Conservation (phyloP, 768 basidiomycete genomes). For the Trametes cubensis region DNA sequence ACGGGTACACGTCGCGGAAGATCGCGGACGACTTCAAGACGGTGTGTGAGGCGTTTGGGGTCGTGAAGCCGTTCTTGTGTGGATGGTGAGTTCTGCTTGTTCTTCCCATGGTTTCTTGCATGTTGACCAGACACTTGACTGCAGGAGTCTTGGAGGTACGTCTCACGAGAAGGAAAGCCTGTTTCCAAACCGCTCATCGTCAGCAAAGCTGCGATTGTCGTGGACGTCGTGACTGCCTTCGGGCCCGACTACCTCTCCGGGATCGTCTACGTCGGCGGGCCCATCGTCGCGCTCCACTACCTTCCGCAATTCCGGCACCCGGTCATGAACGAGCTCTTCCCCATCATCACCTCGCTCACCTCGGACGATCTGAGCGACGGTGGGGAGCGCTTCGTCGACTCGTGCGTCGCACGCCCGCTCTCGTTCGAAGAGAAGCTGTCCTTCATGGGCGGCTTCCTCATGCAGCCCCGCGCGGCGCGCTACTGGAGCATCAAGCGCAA, state of each 20-base stretch:
- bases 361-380: conserved; percentile 19
- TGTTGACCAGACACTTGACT: not conserved
- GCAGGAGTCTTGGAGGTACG: conserved; percentile 32
- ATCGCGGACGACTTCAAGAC: conserved; percentile 36
- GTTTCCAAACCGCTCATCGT: not conserved
- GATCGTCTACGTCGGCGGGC: conserved; percentile 31
- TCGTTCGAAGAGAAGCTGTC: conserved; percentile 25
- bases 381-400: conserved; percentile 29
- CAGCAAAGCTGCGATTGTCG: conserved; percentile 13
- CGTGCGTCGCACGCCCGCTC: conserved; percentile 27
- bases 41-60: conserved; percentile 31
- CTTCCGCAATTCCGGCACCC: conserved; percentile 20
- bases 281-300: conserved; percentile 25
- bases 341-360: conserved; percentile 16
- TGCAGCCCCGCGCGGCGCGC: conserved; percentile 28
- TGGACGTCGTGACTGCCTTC: conserved; percentile 26
- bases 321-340: conserved; percentile 17
- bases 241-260: conserved; percentile 28
- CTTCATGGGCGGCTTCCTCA: conserved; percentile 29
- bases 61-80: conserved; percentile 27
- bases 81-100: conserved; percentile 27
- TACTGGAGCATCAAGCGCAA: conserved; percentile 20
- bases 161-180: not conserved
- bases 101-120: not conserved
- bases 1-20: conserved; percentile 28